Percentiles rank a stretch among this genome's conserved stretches.
Evolutionary conservation across 1,284 basidiomycete genomes (phyloP).

Genomic region (Boletus nobilissimus): DNA sequence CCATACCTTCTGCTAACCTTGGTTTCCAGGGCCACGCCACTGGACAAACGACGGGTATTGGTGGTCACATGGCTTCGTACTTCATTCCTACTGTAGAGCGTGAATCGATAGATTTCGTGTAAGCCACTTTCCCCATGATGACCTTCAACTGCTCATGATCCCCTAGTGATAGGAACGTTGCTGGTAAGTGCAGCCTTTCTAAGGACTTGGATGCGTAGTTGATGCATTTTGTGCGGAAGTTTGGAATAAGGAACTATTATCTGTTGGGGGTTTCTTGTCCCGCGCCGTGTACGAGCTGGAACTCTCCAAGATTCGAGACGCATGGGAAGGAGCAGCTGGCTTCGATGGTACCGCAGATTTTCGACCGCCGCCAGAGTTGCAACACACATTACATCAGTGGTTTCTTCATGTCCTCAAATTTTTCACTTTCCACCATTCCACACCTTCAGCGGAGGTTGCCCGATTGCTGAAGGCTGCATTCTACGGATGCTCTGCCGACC

Average conservation of each 20-base stretch:
- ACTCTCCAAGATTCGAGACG: slow-evolving; percentile 62
- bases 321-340: slow-evolving; percentile 58
- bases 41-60: slow-evolving; percentile 91
- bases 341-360: slow-evolving; percentile 20
- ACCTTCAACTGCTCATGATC: neutral
- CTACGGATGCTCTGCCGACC: slow-evolving; percentile 66
- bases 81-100: slow-evolving; percentile 98
- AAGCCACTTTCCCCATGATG: slow-evolving; percentile 39
- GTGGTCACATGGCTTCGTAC: slow-evolving; percentile 88
- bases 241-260: slow-evolving; percentile 57
- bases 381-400: slow-evolving; percentile 60
- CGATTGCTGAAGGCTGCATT: slow-evolving; percentile 80
- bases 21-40: slow-evolving; percentile 74
- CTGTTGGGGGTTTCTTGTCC: slow-evolving; percentile 82
- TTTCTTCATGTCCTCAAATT: slow-evolving; percentile 87
- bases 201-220: neutral
- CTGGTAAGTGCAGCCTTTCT: slow-evolving; percentile 36
- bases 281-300: slow-evolving; percentile 90
- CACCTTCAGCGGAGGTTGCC: slow-evolving; percentile 84
- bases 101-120: slow-evolving; percentile 91
- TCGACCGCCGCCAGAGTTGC: slow-evolving; percentile 51
- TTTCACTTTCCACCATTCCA: slow-evolving; percentile 86
- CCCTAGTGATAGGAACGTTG: slow-evolving; percentile 74
- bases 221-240: no score
- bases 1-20: neutral